Evolutionary conservation across 352 stramenopile genomes (phyloP).

Genomic region (Pythium angustatum): DNA sequence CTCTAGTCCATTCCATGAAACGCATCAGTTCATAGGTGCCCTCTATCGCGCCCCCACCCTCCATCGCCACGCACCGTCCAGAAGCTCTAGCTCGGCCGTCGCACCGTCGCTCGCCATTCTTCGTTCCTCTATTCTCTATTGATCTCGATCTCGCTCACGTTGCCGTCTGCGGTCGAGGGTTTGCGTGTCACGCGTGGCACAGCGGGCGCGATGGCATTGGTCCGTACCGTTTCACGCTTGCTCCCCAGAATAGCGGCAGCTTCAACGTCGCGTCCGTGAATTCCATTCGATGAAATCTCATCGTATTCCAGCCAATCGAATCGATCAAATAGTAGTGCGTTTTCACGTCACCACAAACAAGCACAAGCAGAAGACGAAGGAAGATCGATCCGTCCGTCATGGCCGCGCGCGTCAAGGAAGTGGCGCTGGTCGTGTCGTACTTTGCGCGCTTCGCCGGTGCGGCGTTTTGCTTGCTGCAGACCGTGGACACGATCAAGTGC

Average conservation of each 20-base stretch:
- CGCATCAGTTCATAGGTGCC: not conserved
- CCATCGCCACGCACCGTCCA: constrained; percentile 27
- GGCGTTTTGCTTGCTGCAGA: constrained; percentile 71
- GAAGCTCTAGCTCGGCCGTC: constrained; percentile 32
- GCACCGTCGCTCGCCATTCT: constrained; percentile 12
- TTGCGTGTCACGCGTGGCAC: constrained; percentile 3
- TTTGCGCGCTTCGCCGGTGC: constrained; percentile 77
- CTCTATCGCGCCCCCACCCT: not conserved
- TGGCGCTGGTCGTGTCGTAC: constrained; percentile 54
- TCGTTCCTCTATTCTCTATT: not conserved
- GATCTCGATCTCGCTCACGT: not conserved
- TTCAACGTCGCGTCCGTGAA: constrained; percentile 9
- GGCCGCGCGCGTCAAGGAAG: constrained; percentile 30
- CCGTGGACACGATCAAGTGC: constrained; percentile 83
- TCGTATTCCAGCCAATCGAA: constrained; percentile 7
- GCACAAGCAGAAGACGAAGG: not conserved
- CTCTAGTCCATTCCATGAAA: constrained; percentile 1
- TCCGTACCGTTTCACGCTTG: constrained; percentile 6
- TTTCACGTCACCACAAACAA: not conserved
- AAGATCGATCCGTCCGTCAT: not conserved
- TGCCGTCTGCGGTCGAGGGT: not conserved
- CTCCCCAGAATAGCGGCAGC: constrained; percentile 10
- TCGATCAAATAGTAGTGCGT: not conserved
- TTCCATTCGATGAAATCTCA: not conserved
- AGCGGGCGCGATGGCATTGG: not conserved